phyloP scores from a whole-genome alignment of 2,329 filamentous ascomycete genomes.

The Botrytis galanthina region DNA sequence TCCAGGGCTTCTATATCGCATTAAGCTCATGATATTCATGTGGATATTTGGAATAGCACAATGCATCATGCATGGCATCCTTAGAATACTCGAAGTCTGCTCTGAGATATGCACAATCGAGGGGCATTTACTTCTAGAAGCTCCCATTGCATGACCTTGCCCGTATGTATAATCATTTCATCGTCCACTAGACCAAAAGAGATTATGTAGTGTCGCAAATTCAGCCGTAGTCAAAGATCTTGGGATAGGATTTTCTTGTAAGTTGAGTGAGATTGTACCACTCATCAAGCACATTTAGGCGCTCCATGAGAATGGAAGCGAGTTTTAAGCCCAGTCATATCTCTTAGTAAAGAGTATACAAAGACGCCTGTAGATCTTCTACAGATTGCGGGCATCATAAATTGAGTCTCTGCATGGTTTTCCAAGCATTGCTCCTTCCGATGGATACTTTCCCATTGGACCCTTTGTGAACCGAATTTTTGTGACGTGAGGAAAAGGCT shows the following conservation, averaged over 20 bases:
- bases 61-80: constrained; percentile 16
- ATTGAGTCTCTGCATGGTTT: constrained; percentile 20
- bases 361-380: constrained; percentile 13
- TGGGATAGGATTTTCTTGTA: background rate
- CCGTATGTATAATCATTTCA: background rate
- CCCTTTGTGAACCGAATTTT: background rate
- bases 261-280: constrained; percentile 6
- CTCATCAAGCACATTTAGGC: background rate
- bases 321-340: constrained; percentile 13
- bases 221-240: background rate
- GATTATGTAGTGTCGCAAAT: background rate
- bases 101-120: background rate
- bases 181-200: background rate
- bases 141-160: background rate
- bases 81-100: background rate
- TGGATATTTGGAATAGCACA: constrained; percentile 1
- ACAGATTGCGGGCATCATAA: constrained; percentile 12
- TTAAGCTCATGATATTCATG: background rate
- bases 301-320: constrained; percentile 1
- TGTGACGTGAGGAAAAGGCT: background rate
- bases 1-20: constrained; percentile 2
- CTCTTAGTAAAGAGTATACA: constrained; percentile 4
- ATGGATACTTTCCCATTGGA: constrained; percentile 1
- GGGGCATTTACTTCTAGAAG: background rate
- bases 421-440: constrained; percentile 4